Evolutionary conservation across 768 basidiomycete genomes (phyloP).

Genomic region (Tephrocybe sp.): DNA sequence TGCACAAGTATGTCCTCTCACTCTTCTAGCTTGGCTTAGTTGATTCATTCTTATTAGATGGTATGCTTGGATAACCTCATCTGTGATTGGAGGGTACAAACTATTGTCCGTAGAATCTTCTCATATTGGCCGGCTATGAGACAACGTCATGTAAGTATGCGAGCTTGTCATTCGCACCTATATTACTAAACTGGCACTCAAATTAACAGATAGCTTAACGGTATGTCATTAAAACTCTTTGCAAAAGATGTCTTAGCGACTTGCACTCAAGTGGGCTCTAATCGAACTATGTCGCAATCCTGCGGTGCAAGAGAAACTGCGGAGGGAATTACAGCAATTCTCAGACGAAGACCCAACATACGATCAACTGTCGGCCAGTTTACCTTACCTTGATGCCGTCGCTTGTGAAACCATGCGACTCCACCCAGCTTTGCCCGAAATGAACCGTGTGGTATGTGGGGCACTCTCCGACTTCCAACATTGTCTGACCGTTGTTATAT

Average conservation of each 20-base stretch:
- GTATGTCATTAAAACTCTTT: not conserved
- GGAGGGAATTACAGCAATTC: conserved; percentile 27
- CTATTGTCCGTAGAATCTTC: conserved; percentile 11
- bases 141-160: conserved; percentile 18
- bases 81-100: not conserved
- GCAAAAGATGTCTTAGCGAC: not conserved
- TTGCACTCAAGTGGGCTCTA: conserved; percentile 30
- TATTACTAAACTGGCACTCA: not conserved
- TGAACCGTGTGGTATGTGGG: conserved; percentile 5
- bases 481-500: not conserved
- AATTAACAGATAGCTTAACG: conserved; percentile 2
- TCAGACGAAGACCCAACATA: conserved; percentile 5
- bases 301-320: conserved; percentile 29
- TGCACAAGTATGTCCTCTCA: conserved; percentile 28
- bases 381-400: conserved; percentile 27
- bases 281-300: conserved; percentile 33
- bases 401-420: conserved; percentile 40
- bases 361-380: conserved; percentile 7
- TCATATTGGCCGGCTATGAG: conserved; percentile 23
- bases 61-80: conserved; percentile 1
- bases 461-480: not conserved
- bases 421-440: conserved; percentile 34
- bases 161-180: not conserved
- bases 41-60: conserved; percentile 16
- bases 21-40: not conserved